Percentiles rank a stretch among this genome's conserved stretches.
These are phyloP conservation scores for Sphagnum contortum DNA, from an alignment of 225 moss, liverwort and hornwort genomes.

Conservation along the genomic window DNA sequence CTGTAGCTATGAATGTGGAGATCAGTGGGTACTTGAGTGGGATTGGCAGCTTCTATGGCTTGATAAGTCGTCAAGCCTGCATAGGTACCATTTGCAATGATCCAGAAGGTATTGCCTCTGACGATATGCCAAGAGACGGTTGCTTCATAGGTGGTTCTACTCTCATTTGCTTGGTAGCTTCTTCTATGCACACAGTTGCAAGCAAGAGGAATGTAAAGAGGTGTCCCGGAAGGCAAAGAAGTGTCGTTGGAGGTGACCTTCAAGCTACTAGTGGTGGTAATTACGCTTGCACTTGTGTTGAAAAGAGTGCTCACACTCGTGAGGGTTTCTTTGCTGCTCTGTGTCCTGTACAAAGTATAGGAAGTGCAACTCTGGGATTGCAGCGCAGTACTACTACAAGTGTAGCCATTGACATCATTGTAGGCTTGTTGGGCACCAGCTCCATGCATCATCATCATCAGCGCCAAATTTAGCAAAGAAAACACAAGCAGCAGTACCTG, in stretches of 20 bases:
- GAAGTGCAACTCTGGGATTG: constrained; percentile 13
- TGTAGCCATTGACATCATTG: background rate
- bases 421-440: constrained; percentile 12
- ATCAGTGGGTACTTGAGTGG: background rate
- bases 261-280: constrained; percentile 9
- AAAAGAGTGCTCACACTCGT: background rate
- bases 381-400: constrained; percentile 7
- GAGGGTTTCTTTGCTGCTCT: background rate
- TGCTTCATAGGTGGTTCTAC: constrained; percentile 5
- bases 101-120: constrained; percentile 13
- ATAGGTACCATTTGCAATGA: constrained; percentile 3
- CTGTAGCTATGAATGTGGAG: constrained; percentile 8
- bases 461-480: too few relatives aligned
- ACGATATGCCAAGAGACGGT: constrained; percentile 44
- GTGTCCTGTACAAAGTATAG: constrained; percentile 4
- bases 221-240: constrained; percentile 1
- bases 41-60: constrained; percentile 15
- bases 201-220: constrained; percentile 19
- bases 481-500: too few relatives aligned
- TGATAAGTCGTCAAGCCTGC: constrained; percentile 14
- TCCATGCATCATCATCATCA: background rate
- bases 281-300: background rate
- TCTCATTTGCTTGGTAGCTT: too few relatives aligned
- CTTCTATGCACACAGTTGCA: constrained; percentile 20
- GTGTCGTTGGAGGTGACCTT: background rate